These are phyloP conservation scores for Botrytis elliptica DNA, from an alignment of 2,329 filamentous ascomycete species.

Conservation along the genomic window DNA sequence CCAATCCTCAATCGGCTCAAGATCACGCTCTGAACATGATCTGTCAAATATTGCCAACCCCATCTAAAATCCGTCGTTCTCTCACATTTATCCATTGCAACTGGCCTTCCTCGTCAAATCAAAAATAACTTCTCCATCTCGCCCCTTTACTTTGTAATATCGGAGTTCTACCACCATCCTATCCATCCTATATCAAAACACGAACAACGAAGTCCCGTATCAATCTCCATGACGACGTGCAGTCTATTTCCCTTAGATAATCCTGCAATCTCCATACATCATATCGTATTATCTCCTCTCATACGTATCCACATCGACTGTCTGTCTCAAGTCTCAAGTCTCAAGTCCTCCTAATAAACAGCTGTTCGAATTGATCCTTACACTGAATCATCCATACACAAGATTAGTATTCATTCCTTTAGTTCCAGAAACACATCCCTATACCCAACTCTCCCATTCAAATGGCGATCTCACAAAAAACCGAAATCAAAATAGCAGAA, in stretches of 20 bases:
- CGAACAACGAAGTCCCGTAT: not conserved
- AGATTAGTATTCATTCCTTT: not conserved
- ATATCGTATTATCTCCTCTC: not conserved
- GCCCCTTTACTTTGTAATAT: not conserved
- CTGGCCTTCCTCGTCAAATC: not conserved
- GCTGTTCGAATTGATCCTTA: constrained; percentile 9
- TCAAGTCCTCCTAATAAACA: constrained; percentile 20
- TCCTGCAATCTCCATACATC: too few relatives aligned
- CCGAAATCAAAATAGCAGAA: not conserved
- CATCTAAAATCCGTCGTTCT: too few relatives aligned
- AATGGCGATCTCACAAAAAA: not conserved
- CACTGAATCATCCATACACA: not conserved
- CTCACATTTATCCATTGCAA: not conserved
- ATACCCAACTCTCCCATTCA: not conserved
- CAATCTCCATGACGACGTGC: not conserved
- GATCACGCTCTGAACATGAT: too few relatives aligned
- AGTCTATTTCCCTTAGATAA: not conserved
- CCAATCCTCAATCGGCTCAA: not conserved
- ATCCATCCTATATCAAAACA: not conserved
- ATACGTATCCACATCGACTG: not conserved
- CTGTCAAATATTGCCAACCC: not conserved
- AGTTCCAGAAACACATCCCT: too few relatives aligned
- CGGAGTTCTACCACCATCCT: not conserved
- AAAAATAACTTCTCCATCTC: too few relatives aligned
- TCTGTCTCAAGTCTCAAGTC: too few relatives aligned